These are phyloP conservation scores for Chlamydomonas reinhardtii DNA, from an alignment of 163 green algal genomes.

Conservation along the genomic window DNA sequence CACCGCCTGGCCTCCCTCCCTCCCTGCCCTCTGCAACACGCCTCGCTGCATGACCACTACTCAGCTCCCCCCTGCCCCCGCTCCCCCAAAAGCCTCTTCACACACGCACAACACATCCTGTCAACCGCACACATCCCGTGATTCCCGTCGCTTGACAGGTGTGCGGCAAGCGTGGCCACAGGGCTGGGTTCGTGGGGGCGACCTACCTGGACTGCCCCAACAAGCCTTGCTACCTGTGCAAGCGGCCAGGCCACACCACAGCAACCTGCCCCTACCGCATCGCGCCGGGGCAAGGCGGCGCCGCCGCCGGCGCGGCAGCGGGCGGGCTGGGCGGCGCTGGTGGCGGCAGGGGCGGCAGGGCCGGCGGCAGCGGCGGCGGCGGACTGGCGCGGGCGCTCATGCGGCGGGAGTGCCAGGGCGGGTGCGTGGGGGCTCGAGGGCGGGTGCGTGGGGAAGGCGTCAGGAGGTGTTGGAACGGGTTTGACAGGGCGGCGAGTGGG, in stretches of 20 bases:
- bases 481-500: too few relatives aligned
- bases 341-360: neutral
- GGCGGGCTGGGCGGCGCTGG: neutral
- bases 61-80: too few relatives aligned
- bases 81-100: too few relatives aligned
- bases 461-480: too few relatives aligned
- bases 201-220: slow-evolving; percentile 92
- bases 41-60: too few relatives aligned
- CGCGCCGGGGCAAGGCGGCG: slow-evolving; percentile 55
- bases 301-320: neutral
- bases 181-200: slow-evolving; percentile 85
- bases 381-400: slow-evolving; percentile 9
- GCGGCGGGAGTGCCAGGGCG: slow-evolving; percentile 17
- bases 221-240: slow-evolving; percentile 88
- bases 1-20: too few relatives aligned
- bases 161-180: slow-evolving; percentile 83
- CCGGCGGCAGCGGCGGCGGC: neutral
- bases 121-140: too few relatives aligned
- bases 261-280: slow-evolving; percentile 84
- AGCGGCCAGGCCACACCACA: slow-evolving; percentile 87
- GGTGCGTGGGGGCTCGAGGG: neutral
- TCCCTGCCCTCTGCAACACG: too few relatives aligned
- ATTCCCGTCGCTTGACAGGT: slow-evolving; percentile 74
- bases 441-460: too few relatives aligned
- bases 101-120: too few relatives aligned